A percentile compares a stretch with the other conserved stretches of the same genome.
phyloP scores from a whole-genome alignment of 108 stramenopile species.

The Tribonema minus region DNA sequence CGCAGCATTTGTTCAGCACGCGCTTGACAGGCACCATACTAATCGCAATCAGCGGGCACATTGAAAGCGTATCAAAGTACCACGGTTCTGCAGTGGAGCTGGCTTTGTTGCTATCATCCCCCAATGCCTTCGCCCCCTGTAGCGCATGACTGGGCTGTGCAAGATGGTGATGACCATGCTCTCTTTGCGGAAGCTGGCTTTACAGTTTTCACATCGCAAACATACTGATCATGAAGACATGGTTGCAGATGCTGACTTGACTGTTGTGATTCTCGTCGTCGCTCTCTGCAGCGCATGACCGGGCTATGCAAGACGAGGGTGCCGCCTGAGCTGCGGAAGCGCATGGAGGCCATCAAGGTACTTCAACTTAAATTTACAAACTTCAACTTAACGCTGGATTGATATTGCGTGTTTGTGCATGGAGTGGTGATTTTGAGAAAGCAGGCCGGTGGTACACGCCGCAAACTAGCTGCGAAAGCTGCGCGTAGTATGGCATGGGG shows the following conservation, averaged over 20 bases:
- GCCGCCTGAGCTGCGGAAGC: constrained; percentile 51
- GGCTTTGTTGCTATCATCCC: too few relatives aligned
- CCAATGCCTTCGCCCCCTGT: background rate
- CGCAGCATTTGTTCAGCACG: too few relatives aligned
- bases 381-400: background rate
- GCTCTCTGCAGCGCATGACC: constrained; percentile 73
- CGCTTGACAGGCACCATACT: too few relatives aligned
- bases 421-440: background rate
- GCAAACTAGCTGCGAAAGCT: background rate
- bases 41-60: too few relatives aligned
- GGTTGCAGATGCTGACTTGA: too few relatives aligned
- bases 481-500: background rate
- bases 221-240: too few relatives aligned
- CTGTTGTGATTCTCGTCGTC: too few relatives aligned
- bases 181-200: too few relatives aligned
- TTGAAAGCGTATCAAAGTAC: too few relatives aligned
- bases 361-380: too few relatives aligned
- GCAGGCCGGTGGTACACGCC: background rate
- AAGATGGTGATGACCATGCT: constrained; percentile 97
- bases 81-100: too few relatives aligned
- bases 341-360: constrained; percentile 24
- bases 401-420: background rate
- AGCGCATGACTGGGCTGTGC: constrained; percentile 97
- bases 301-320: constrained; percentile 98
- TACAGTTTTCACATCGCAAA: too few relatives aligned